These are phyloP conservation scores for Porpolomopsis calyptriformis DNA, from an alignment of 768 basidiomycete genomes.

Conservation along the genomic window DNA sequence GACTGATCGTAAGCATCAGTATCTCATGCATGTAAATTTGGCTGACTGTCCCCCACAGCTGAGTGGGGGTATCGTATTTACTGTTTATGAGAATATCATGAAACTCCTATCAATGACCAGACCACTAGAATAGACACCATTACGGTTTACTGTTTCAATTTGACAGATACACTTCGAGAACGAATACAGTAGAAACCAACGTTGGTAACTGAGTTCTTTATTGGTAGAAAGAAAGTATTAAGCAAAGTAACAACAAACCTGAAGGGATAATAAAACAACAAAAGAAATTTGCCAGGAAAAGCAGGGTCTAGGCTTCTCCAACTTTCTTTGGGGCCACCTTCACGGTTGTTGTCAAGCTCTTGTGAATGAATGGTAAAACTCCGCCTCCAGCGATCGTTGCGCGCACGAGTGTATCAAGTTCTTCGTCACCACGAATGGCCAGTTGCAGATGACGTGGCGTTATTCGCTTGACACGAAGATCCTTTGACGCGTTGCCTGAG, in stretches of 20 bases:
- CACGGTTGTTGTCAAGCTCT: slow-evolving; percentile 52
- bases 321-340: slow-evolving; percentile 38
- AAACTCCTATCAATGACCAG: slow-evolving; percentile 11
- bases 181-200: too few species aligned
- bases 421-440: slow-evolving; percentile 94
- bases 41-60: slow-evolving; percentile 35
- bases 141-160: too few species aligned
- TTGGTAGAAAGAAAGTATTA: too few species aligned
- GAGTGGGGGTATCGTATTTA: slow-evolving; percentile 89
- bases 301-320: slow-evolving; percentile 3
- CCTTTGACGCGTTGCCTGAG: slow-evolving; percentile 90
- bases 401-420: slow-evolving; percentile 88
- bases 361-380: slow-evolving; percentile 83
- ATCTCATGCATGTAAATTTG: neutral
- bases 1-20: slow-evolving; percentile 59
- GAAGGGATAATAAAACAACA: too few species aligned
- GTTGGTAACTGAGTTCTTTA: too few species aligned
- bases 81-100: slow-evolving; percentile 80
- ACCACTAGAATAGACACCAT: too few species aligned
- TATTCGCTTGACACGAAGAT: slow-evolving; percentile 94
- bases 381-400: slow-evolving; percentile 91
- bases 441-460: slow-evolving; percentile 93
- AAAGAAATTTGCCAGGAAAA: too few species aligned
- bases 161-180: too few species aligned
- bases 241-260: too few species aligned